phyloP scores from a whole-genome alignment of 2,329 filamentous ascomycete species.

The Chaetomiaceae sp. region DNA sequence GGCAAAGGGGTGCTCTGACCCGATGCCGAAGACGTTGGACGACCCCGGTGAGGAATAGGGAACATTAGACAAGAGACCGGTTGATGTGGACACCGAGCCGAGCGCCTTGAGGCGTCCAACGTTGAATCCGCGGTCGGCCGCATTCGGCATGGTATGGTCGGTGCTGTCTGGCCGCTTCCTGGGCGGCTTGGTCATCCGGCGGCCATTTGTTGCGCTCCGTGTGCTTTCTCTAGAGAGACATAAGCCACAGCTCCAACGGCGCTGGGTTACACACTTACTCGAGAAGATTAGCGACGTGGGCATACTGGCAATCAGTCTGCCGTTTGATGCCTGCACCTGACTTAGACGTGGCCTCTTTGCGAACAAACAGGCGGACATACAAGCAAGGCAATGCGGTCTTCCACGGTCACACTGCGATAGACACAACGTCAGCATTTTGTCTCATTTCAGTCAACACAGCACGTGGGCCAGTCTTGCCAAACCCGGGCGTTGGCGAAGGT shows the following conservation, averaged over 20 bases:
- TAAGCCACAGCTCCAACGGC: background rate
- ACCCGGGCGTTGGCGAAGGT: no score
- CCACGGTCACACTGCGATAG: slow-evolving; percentile 64
- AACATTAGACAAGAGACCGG: slow-evolving; percentile 65
- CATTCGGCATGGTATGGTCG: slow-evolving; percentile 47
- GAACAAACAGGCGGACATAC: slow-evolving; percentile 39
- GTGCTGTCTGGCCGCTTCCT: slow-evolving; percentile 47
- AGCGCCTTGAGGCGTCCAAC: slow-evolving; percentile 44
- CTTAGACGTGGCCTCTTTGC: slow-evolving; percentile 11
- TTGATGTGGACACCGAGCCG: slow-evolving; percentile 52
- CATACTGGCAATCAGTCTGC: slow-evolving; percentile 71
- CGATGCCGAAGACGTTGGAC: slow-evolving; percentile 77
- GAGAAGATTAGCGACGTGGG: slow-evolving; percentile 69
- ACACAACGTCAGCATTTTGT: slow-evolving; percentile 12
- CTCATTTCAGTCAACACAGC: no score
- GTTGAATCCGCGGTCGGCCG: slow-evolving; percentile 50
- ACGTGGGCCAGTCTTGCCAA: background rate
- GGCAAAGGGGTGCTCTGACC: slow-evolving; percentile 72
- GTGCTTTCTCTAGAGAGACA: slow-evolving; percentile 49
- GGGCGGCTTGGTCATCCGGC: slow-evolving; percentile 54
- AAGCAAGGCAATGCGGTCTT: slow-evolving; percentile 63
- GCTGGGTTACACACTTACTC: slow-evolving; percentile 50
- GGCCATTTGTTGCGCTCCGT: slow-evolving; percentile 48
- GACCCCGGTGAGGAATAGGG: slow-evolving; percentile 66
- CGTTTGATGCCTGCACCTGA: slow-evolving; percentile 62